A percentile compares a stretch with the other conserved stretches of the same genome.
phyloP scores from a whole-genome alignment of 306 rosid genomes.

The Cicer pinnatifidum region DNA sequence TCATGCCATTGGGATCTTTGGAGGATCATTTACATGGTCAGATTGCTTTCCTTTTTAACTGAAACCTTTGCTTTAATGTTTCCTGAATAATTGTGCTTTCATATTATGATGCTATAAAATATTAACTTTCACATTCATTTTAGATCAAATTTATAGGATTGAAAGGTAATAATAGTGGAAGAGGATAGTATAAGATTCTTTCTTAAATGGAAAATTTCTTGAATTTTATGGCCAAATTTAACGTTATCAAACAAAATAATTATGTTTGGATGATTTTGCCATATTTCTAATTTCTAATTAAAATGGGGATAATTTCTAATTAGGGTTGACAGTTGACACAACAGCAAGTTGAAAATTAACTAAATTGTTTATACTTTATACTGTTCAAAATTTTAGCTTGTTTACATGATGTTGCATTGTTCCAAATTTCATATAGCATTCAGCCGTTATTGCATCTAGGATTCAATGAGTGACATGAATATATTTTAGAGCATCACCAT shows the following conservation, averaged over 20 bases:
- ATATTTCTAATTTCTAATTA: background rate
- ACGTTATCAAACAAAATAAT: background rate
- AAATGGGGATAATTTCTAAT: background rate
- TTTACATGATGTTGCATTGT: constrained; percentile 15
- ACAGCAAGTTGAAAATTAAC: no score
- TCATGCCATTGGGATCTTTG: constrained; percentile 99
- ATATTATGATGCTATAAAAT: constrained; percentile 3
- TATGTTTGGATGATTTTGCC: background rate
- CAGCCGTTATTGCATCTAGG: background rate
- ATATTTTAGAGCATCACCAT: background rate
- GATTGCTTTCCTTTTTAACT: constrained; percentile 50
- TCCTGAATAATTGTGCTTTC: constrained; percentile 23
- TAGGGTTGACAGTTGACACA: no score
- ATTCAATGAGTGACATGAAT: background rate
- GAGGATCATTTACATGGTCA: constrained; percentile 99
- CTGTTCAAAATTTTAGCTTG: background rate
- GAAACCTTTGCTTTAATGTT: constrained; percentile 6
- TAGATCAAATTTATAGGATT: constrained; percentile 12
- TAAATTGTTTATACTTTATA: background rate
- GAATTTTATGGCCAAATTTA: background rate
- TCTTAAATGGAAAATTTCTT: background rate
- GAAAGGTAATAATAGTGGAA: background rate
- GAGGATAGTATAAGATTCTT: background rate
- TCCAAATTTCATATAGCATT: background rate
- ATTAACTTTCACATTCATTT: constrained; percentile 2